phyloP scores from a whole-genome alignment of 2,329 filamentous ascomycete genomes.

The Cytospora mali region DNA sequence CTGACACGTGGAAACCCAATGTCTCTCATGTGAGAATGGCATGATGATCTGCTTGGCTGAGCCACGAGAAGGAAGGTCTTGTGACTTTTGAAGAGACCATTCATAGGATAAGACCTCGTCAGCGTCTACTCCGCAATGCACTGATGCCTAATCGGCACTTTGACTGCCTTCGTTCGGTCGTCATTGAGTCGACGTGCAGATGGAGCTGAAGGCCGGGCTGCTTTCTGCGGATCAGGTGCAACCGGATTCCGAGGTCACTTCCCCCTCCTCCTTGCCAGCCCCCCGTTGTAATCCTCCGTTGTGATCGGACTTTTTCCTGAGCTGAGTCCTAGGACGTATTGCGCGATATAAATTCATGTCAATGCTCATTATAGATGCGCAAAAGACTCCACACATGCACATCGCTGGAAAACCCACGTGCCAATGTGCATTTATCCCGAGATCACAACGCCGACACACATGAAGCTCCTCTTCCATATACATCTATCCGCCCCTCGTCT shows the following conservation, averaged over 20 bases:
- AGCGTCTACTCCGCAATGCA: neutral
- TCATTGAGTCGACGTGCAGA: neutral
- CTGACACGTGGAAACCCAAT: neutral
- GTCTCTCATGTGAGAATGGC: neutral
- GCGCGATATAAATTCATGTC: neutral
- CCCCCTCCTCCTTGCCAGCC: neutral
- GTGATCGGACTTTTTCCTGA: neutral
- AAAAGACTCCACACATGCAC: neutral
- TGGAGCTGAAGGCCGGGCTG: neutral
- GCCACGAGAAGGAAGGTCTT: neutral
- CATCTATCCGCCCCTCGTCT: neutral
- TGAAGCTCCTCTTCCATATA: neutral
- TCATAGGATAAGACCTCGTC: neutral
- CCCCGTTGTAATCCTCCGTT: neutral
- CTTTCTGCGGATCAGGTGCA: neutral
- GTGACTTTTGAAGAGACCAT: neutral
- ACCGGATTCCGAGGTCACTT: neutral
- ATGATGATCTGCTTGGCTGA: neutral
- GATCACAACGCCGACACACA: neutral
- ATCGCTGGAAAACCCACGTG: neutral
- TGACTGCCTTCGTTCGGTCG: neutral
- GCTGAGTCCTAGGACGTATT: neutral
- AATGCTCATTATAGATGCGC: neutral
- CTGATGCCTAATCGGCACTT: neutral
- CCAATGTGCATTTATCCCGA: neutral